Percentiles rank a stretch among this genome's conserved stretches.
These are phyloP conservation scores for Escallonia herrerae DNA, from an alignment of 129 eudicot genomes.

Conservation along the genomic window DNA sequence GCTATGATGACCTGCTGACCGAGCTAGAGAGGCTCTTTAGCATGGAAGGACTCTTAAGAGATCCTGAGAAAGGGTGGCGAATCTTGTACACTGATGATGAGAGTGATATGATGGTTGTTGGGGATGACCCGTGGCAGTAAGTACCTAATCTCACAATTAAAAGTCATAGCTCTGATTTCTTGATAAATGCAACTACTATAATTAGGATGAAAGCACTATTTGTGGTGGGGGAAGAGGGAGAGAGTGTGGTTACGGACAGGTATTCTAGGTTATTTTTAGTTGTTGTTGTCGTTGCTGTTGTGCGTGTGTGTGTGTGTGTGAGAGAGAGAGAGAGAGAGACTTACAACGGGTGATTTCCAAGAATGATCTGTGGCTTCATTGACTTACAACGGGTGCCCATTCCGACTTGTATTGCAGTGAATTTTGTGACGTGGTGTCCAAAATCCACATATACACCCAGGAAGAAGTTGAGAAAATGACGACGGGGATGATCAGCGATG, in stretches of 20 bases:
- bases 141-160: constrained; percentile 13
- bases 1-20: constrained; percentile 54
- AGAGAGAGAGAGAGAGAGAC: background rate
- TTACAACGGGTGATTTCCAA: too few species aligned
- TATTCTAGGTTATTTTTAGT: background rate
- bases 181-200: background rate
- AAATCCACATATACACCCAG: constrained; percentile 80
- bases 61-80: constrained; percentile 68
- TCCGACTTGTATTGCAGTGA: constrained; percentile 41
- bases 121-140: constrained; percentile 96
- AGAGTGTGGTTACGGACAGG: background rate
- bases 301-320: background rate
- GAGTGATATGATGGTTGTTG: constrained; percentile 93
- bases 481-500: constrained; percentile 61
- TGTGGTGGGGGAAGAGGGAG: background rate
- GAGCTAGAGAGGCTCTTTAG: constrained; percentile 76
- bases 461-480: constrained; percentile 92
- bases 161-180: background rate
- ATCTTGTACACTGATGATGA: constrained; percentile 82
- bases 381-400: background rate
- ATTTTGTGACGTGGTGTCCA: constrained; percentile 61
- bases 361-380: background rate
- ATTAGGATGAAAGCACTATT: background rate
- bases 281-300: too few species aligned
- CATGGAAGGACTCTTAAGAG: constrained; percentile 73